Evolutionary conservation across 495 filamentous ascomycete genomes (phyloP), one percentile per base, ranked within the genome.

Genomic region (Penicillium tannophilum): DNA sequence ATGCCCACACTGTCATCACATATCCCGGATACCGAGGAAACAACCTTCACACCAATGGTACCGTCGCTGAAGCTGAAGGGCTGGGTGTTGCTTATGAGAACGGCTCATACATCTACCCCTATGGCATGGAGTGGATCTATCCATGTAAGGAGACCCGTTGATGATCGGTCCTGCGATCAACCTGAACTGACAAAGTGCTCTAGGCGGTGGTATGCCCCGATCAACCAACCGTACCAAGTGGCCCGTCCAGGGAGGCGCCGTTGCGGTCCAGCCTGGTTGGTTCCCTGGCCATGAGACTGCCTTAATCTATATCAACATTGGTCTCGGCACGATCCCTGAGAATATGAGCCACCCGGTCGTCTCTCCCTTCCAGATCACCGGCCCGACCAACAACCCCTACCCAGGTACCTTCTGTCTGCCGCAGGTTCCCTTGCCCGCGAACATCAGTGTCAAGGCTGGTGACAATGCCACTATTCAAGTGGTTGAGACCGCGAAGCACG

Each of bases 51-150:
- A 89, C 87, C 46, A 95, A 91, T 72, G 84, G 84, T 6, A 83
- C 84, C 4, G 63, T 84, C 52, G 64, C 60, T 35, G 65, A 79
- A 46, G 35, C 75, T 12, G 55, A 77, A 54, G 76, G 83, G 43
- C 65, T 84, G 33, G 76, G 77, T 62, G 66, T 77, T 0, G 80
- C 79, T n/a, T 71, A 67, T 28, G 60, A 56, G 49, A 82, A 79
- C 52, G 72, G 69, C 42, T 73, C 76, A 24, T 58, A 64, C 44
- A 67, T 74, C 6, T 95, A 84, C 67, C 93, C 92, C 4, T 96
- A 90, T 65, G 94, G 95, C 75, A 93, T 96, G 91, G 90, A 97
- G 77, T 98, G 94, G 93, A 87, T 88, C 72, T 99, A 97, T 81
- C 94, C 95, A 75, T 99, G 94, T 98, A 78, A 80, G 90, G 50